Conservation (phyloP, 495 filamentous ascomycete species). For the Tetracladium setigerum region DNA sequence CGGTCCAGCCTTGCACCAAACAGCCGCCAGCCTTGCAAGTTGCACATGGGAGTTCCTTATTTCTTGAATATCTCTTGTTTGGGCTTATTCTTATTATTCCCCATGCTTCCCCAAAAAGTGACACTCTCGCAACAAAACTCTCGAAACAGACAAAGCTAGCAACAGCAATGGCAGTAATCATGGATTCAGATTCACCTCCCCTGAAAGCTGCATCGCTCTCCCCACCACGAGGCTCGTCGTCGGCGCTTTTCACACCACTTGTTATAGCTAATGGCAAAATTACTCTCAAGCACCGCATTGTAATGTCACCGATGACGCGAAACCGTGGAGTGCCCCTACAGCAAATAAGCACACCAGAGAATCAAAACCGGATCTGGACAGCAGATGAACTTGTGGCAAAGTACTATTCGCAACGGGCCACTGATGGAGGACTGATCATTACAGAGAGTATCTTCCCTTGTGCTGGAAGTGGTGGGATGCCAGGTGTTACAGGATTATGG, state of each 20-base stretch:
- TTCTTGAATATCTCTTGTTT: too few relatives aligned
- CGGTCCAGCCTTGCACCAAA: too few relatives aligned
- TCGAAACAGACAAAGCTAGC: too few relatives aligned
- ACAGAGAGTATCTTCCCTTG: constrained; percentile 44
- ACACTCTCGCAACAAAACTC: too few relatives aligned
- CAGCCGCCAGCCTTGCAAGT: too few relatives aligned
- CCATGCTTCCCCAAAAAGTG: too few relatives aligned
- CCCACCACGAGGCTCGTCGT: too few relatives aligned
- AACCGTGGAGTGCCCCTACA: constrained; percentile 29
- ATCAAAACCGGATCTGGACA: neutral
- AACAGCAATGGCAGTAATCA: too few relatives aligned
- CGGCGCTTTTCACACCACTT: constrained; percentile 44
- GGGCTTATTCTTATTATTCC: too few relatives aligned
- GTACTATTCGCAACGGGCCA: constrained; percentile 49
- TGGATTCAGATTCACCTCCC: too few relatives aligned
- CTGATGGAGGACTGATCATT: constrained; percentile 45
- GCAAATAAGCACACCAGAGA: neutral
- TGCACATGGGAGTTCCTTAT: too few relatives aligned
- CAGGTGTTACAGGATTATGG: constrained; percentile 42
- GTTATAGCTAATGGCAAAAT: constrained; percentile 35
- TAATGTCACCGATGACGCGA: constrained; percentile 48
- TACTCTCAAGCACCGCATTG: constrained; percentile 44
- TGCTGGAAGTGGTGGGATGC: constrained; percentile 37
- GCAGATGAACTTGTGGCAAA: constrained; percentile 29
- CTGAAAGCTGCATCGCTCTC: too few relatives aligned